Conservation (phyloP, 2,329 filamentous ascomycete genomes). For the Aurifilum marmelostoma region DNA sequence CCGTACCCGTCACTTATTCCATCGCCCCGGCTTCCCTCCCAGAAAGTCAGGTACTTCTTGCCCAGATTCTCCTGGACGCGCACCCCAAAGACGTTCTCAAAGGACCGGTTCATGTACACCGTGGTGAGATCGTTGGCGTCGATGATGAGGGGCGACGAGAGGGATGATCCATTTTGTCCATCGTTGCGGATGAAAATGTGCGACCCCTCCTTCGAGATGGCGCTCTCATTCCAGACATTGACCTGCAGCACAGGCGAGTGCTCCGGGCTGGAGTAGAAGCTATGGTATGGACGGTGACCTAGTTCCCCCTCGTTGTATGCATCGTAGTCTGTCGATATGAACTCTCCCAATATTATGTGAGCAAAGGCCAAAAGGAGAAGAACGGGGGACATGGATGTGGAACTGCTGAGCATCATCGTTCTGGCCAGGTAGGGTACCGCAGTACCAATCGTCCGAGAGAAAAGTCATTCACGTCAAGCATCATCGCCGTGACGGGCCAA, state of each 20-base stretch:
- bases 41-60: slow-evolving; percentile 33
- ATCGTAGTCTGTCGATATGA: slow-evolving; percentile 29
- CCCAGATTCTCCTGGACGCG: slow-evolving; percentile 31
- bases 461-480: background rate
- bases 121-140: slow-evolving; percentile 31
- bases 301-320: slow-evolving; percentile 30
- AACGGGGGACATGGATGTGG: background rate
- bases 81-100: slow-evolving; percentile 32
- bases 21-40: slow-evolving; percentile 29
- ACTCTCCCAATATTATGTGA: slow-evolving; percentile 9
- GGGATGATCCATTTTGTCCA: slow-evolving; percentile 21
- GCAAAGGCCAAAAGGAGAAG: background rate
- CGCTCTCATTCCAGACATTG: slow-evolving; percentile 30
- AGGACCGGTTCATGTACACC: slow-evolving; percentile 32
- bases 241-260: slow-evolving; percentile 30
- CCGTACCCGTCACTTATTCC: slow-evolving; percentile 31
- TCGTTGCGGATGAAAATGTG: slow-evolving; percentile 34
- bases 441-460: background rate
- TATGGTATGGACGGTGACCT: slow-evolving; percentile 29
- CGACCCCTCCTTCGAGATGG: slow-evolving; percentile 29
- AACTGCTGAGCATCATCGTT: slow-evolving; percentile 1
- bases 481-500: background rate
- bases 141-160: slow-evolving; percentile 31
- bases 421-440: background rate
- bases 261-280: slow-evolving; percentile 29